phyloP scores from a whole-genome alignment of 73 alveolate species.

The Blepharisma japonicum region DNA sequence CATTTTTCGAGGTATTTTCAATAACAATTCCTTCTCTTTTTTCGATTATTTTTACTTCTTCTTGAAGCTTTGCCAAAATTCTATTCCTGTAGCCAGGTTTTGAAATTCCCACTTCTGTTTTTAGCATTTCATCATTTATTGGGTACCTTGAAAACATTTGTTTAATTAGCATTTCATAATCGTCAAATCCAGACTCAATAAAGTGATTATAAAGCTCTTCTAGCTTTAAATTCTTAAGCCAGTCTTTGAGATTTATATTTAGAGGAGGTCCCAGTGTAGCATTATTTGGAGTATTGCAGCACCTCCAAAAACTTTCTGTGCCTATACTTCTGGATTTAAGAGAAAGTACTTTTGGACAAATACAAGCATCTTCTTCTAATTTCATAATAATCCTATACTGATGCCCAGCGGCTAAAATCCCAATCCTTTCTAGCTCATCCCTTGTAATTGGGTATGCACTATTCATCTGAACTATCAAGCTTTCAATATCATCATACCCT shows the following conservation, averaged over 20 bases:
- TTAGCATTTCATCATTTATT: background rate
- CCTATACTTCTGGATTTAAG: background rate
- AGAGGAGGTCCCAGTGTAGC: background rate
- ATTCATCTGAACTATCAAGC: slow-evolving; percentile 10
- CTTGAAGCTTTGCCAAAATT: background rate
- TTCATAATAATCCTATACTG: background rate
- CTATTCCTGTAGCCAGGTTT: slow-evolving; percentile 12
- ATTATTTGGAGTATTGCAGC: background rate
- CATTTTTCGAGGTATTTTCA: background rate
- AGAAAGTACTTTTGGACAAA: background rate
- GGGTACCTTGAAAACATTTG: slow-evolving; percentile 27
- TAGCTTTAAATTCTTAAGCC: background rate
- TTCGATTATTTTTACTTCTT: background rate
- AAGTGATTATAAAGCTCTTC: background rate
- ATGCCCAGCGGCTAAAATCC: background rate
- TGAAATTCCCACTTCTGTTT: slow-evolving; percentile 3
- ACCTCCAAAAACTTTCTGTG: background rate
- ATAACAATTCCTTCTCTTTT: background rate
- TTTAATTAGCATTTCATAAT: background rate
- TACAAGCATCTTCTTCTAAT: background rate
- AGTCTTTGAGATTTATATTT: background rate
- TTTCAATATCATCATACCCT: slow-evolving; percentile 26
- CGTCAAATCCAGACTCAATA: slow-evolving; percentile 5
- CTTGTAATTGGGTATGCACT: background rate
- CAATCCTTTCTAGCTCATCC: background rate